phyloP scores from a whole-genome alignment of 768 basidiomycete species.

The Daedaleopsis nitida region DNA sequence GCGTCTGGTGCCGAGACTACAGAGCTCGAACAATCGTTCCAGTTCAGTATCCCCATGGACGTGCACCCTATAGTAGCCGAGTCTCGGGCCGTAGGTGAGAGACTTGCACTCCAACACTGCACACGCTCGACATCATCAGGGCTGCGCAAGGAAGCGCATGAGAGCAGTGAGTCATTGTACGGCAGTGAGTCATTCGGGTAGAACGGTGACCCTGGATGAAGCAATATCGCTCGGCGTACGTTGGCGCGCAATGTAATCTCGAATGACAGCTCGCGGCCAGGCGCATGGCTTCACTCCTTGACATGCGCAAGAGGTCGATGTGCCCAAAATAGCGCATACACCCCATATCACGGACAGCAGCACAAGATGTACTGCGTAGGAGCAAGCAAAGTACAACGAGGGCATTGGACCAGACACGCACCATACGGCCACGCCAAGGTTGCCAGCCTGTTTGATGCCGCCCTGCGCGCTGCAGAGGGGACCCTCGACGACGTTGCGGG shows the following conservation, averaged over 20 bases:
- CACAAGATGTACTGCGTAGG: not conserved
- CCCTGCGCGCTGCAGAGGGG: slow-evolving; percentile 35
- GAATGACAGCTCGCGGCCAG: not conserved
- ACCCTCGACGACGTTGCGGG: slow-evolving; percentile 28
- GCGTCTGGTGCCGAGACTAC: too few species aligned
- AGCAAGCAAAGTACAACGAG: not conserved
- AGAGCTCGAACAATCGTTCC: too few species aligned
- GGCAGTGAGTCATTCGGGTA: too few species aligned
- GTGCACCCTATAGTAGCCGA: too few species aligned
- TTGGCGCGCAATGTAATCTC: slow-evolving; percentile 7
- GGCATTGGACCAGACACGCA: slow-evolving; percentile 11
- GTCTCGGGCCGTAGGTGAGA: too few species aligned
- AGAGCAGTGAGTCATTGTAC: too few species aligned
- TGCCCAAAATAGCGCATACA: not conserved
- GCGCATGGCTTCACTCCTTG: not conserved
- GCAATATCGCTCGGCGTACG: not conserved
- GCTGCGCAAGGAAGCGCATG: too few species aligned
- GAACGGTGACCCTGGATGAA: too few species aligned
- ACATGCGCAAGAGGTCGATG: not conserved
- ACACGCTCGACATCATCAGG: too few species aligned
- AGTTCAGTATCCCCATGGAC: too few species aligned
- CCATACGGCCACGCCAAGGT: slow-evolving; percentile 47
- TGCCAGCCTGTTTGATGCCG: slow-evolving; percentile 44
- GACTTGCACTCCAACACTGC: too few species aligned
- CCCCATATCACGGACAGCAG: too few species aligned